Evolutionary conservation across 2,329 filamentous ascomycete species (phyloP).

Genomic region (Colletotrichum sp.): DNA sequence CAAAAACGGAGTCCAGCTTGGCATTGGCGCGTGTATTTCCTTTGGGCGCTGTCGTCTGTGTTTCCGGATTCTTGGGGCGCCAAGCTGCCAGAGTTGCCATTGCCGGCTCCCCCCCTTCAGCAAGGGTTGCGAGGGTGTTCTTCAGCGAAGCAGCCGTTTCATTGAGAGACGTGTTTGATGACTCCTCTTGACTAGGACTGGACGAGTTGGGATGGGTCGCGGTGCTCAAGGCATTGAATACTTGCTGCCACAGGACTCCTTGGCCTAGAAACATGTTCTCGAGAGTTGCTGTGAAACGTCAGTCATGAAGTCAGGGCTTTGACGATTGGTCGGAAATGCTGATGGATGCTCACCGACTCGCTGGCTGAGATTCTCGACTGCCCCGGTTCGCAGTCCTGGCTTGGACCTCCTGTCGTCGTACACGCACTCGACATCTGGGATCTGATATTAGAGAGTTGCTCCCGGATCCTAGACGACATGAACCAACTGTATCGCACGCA

Average conservation of each 20-base stretch:
- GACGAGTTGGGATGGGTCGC: not conserved
- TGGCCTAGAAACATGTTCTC: slow-evolving; percentile 45
- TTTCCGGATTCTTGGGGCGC: not conserved
- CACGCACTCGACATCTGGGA: slow-evolving; percentile 30
- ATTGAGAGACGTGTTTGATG: slow-evolving; percentile 17
- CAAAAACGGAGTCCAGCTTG: not conserved
- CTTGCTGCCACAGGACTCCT: slow-evolving; percentile 38
- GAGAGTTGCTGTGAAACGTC: slow-evolving; percentile 24
- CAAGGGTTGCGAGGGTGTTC: slow-evolving; percentile 20
- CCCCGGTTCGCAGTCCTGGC: slow-evolving; percentile 37
- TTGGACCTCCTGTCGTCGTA: slow-evolving; percentile 37
- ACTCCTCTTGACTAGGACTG: not conserved
- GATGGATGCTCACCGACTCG: slow-evolving; percentile 18
- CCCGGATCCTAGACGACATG: too few species aligned
- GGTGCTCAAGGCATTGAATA: slow-evolving; percentile 26
- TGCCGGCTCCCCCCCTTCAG: slow-evolving; percentile 5
- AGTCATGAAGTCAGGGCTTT: slow-evolving; percentile 22
- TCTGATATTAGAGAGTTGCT: not conserved
- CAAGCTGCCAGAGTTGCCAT: not conserved
- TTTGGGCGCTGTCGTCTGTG: not conserved
- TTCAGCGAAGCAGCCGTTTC: slow-evolving; percentile 26
- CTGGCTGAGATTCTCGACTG: slow-evolving; percentile 38
- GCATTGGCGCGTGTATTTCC: not conserved
- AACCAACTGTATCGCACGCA: slow-evolving; percentile 37
- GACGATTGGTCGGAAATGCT: not conserved